Evolutionary conservation across 257 asterid genomes (phyloP), one percentile per base, ranked within the genome.

Genomic region (Coffea canephora): DNA sequence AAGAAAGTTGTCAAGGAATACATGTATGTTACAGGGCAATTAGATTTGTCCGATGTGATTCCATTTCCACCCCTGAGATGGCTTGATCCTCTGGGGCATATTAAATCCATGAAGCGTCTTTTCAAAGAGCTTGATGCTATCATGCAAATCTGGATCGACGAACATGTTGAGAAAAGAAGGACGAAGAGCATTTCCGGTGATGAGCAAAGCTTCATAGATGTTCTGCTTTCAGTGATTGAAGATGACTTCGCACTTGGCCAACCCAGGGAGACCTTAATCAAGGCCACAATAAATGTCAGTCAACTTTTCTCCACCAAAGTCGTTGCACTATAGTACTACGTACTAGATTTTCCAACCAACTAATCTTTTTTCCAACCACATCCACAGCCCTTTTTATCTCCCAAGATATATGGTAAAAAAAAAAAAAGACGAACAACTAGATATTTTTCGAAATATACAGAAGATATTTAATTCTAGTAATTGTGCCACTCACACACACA

Each of bases 61-160:
- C 93, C 94, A 23, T 81, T 68, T 6, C 43, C 43, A 39, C 43
- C 2, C 76, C 89, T 19, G 91, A 87, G 43, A 71, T 91, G 94
- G 92, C 48, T 91, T 82, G 96, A 91, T 55, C 80, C 90, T 41
- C 91, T 91, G 49, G 93, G 96, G 1, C 81, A 87, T 21, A 69
- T 89, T 73, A 90, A 82, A 71, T 77, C 67, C 16, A 87, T 90
- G 92, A 91, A 90, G 75, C 55, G 79, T 46, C 76, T 83, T 23
- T 79, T 71, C 9, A 80, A 84, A 41, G 82, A 81, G 54, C 78
- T 90, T 16, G 91, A 91, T 77, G 62, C n/a, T n/a, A 82, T 87
- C 0, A 62, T 91, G 49, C 85, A 73, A 36, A 79, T 43, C 8
- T 91, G 96, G 97, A 69, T 90, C 54, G 77, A 79, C 12, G 90